A percentile compares a stretch with the other conserved stretches of the same genome.
Conservation (phyloP, 345 rosid species). For the Raphanus sativus region DNA sequence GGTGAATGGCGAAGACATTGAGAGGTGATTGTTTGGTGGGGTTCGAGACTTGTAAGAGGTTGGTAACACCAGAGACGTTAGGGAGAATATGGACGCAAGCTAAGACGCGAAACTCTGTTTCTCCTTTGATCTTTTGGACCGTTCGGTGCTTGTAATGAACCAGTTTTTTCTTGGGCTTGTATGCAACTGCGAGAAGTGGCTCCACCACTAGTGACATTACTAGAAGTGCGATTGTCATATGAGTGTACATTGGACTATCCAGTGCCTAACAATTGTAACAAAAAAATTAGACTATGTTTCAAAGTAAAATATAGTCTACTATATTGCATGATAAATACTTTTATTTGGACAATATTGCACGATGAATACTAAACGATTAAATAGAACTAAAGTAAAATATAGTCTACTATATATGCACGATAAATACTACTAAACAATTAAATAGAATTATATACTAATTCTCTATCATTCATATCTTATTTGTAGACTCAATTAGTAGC, state of each 20-base stretch:
- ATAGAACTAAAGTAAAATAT: neutral
- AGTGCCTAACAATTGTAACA: conserved; percentile 37
- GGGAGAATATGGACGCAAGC: conserved; percentile 49
- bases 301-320: neutral
- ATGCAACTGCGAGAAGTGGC: conserved; percentile 41
- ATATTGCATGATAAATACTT: neutral
- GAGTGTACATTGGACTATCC: conserved; percentile 41
- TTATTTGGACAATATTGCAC: too few relatives aligned
- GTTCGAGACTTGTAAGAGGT: conserved; percentile 53
- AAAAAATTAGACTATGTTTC: neutral
- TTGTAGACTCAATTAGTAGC: neutral
- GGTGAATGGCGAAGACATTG: conserved; percentile 49
- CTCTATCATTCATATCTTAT: neutral
- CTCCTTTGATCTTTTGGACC: conserved; percentile 43
- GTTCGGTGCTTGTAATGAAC: conserved; percentile 42
- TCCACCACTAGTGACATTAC: conserved; percentile 46
- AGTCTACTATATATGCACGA: neutral
- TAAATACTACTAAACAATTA: neutral
- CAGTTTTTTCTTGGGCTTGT: conserved; percentile 38
- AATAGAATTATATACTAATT: neutral
- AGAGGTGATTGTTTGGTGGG: conserved; percentile 59
- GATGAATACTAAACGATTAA: neutral
- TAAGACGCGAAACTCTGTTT: conserved; percentile 50
- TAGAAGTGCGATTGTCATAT: conserved; percentile 41
- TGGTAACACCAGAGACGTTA: conserved; percentile 48